Base-by-base conservation (phyloP, 2,329 filamentous ascomycete genomes). In the Xylariaceae sp. region DNA sequence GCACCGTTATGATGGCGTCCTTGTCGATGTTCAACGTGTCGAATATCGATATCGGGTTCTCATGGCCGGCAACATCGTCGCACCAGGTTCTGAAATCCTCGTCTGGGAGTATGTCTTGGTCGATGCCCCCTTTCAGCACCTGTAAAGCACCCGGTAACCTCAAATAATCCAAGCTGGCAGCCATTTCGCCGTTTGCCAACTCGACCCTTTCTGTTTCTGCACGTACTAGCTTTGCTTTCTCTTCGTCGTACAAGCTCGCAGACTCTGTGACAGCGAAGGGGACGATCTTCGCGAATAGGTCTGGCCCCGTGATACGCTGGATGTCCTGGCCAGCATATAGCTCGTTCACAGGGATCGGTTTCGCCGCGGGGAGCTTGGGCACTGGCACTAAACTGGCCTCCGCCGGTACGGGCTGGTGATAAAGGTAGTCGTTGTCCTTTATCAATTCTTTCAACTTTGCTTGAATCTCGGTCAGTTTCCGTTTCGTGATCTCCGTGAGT, bases 381-480 rank as follows among this genome's bases (percentile, higher is more conserved):
- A 98, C 88, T 1, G 83, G 75, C 1, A 86, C 69, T 9, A 98
- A 68, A 18, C 83, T 83, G 3, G 88, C 85, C 61, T 96, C 88
- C 8, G 83, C 81, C 0, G 92, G 90, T 2, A 98, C 83, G 2
- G 80, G 82, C 53, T 97, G 88, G 59, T 98, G 92, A 58, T 98
- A 98, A 59, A 98, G 95, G 62, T 92, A 97, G 59, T 98, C 92
- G 52, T 98, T 98, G 62, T 98, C 92, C 56, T 94, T 95, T 51
- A 76, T 73, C 34, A 89, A 73, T 44, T 86, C 81, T 13, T 71
- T 70, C 15, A 95, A 68, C 59, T 85, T 89, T 46, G 90, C 85
- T 58, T 94, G 85, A 3, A 95, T 83, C 21, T 79, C 83, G 0
- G 84, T 72, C 18, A 85, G 65, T 53, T 97, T 90, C 45, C 88